Conservation (phyloP, 805 yeast genomes). For the Nakazawaea wyomingensis region DNA sequence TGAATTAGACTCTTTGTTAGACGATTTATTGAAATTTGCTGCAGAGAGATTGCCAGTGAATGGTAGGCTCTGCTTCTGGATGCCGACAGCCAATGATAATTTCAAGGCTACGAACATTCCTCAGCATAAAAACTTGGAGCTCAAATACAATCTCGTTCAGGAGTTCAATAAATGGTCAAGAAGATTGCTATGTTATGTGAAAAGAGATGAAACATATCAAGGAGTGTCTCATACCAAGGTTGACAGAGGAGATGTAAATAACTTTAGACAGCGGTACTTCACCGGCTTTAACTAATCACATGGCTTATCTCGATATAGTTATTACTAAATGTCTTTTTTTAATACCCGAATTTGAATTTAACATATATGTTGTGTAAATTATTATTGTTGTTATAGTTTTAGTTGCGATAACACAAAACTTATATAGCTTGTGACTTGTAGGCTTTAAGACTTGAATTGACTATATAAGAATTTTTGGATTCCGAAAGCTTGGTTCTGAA, state of each 20-base stretch:
- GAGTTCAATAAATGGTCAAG: conserved; percentile 93
- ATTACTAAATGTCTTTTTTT: too few species aligned
- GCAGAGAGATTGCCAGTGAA: conserved; percentile 63
- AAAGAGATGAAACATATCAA: conserved; percentile 44
- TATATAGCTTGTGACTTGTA: too few species aligned
- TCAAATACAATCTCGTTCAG: conserved; percentile 74
- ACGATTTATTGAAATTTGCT: conserved; percentile 72
- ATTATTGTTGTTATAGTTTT: too few species aligned
- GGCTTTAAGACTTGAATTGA: too few species aligned
- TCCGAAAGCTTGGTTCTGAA: too few species aligned
- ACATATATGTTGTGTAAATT: too few species aligned
- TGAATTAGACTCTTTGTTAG: conserved; percentile 68
- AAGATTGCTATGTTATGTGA: conserved; percentile 73
- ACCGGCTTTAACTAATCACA: conserved; percentile 42
- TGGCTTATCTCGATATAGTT: not conserved
- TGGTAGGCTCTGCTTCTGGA: conserved; percentile 92
- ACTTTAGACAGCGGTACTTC: conserved; percentile 77
- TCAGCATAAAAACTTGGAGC: conserved; percentile 65
- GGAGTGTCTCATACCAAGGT: conserved; percentile 42
- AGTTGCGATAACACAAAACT: too few species aligned
- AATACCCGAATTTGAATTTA: too few species aligned
- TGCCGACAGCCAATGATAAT: conserved; percentile 94
- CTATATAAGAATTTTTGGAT: too few species aligned
- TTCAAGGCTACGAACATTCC: conserved; percentile 65
- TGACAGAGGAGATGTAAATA: conserved; percentile 41